Evolutionary conservation across 306 rosid species (phyloP).

Genomic region (Casuarina equisetifolia): DNA sequence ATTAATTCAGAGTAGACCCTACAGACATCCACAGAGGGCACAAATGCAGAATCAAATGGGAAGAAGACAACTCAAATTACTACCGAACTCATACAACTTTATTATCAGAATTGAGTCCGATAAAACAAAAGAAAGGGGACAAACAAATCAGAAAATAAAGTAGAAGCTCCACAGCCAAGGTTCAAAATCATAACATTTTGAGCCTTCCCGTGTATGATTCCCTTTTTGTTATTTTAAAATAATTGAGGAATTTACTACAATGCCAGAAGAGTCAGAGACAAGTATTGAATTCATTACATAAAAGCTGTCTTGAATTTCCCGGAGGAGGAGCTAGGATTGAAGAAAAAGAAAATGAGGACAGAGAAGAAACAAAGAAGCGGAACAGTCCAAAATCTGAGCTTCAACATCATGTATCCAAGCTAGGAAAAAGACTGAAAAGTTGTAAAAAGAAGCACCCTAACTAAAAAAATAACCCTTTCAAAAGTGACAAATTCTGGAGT

Average conservation of each 20-base stretch:
- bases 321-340: constrained; percentile 4
- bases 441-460: constrained; percentile 44
- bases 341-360: constrained; percentile 4
- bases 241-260: constrained; percentile 32
- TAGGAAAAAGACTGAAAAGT: constrained; percentile 58
- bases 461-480: constrained; percentile 37
- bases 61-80: constrained; percentile 65
- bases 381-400: constrained; percentile 57
- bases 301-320: constrained; percentile 35
- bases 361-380: constrained; percentile 2
- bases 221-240: neutral
- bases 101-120: constrained; percentile 44
- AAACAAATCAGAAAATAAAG: constrained; percentile 28
- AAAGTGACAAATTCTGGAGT: constrained; percentile 46
- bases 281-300: constrained; percentile 38
- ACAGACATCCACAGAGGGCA: constrained; percentile 36
- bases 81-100: constrained; percentile 47
- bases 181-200: neutral
- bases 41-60: constrained; percentile 31
- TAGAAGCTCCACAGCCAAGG: constrained; percentile 39
- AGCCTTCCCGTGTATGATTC: neutral
- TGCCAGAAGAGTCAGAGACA: constrained; percentile 29
- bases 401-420: constrained; percentile 57
- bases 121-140: constrained; percentile 41
- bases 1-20: constrained; percentile 72